Base-by-base conservation (phyloP, 441 rosid genomes). In the Metrosideros polymorpha region DNA sequence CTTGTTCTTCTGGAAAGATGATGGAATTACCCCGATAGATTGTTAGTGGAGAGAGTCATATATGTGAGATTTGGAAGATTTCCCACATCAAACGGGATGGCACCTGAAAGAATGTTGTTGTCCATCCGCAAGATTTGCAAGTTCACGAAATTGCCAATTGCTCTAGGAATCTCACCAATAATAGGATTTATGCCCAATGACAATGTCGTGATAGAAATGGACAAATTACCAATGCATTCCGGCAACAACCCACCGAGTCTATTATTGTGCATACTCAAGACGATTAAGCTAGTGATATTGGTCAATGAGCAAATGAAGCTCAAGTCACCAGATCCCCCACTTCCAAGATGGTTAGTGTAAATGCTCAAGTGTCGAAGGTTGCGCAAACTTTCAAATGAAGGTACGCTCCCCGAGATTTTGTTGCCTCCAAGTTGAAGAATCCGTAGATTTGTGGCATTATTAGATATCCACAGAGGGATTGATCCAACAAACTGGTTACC, bases 1-100 rank as follows among this genome's bases (percentile, higher is more conserved):
- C 66, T 57, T 57, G 32, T 0, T 12, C 63, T 57, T 57, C 9
- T n/a, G 66, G 8, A 57, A n/a, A 12, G 18, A 57, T 2, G 19
- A 57, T 57, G 63, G 43, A 45, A 83, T 66, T 50, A 91, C 89
- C 92, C 93, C 84, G 89, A 89, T 8, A 91, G 89, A 42, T 84
- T 83, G 15, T 42, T 79, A 83, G 88, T 86, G 35, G 19, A n/a
- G 32, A n/a, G 32, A n/a, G 0, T 0, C 2, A 57, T 3, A 6
- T n/a, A 0, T n/a, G 9, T 14, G 0, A 57, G 66, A n/a, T n/a
- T 57, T 57, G 6, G 18, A 12, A 57, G 32, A 29, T n/a, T 57
- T 57, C 4, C 66, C 32, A 57, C 66, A 1, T 56, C 63, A 56
- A 27, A 27, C 3, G 30, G 66, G 66, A n/a, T n/a, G 12, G 8